Evolutionary conservation across 2,329 filamentous ascomycete species (phyloP), one percentile per base, ranked within the genome.

Genomic region (Xylariaceae sp.): DNA sequence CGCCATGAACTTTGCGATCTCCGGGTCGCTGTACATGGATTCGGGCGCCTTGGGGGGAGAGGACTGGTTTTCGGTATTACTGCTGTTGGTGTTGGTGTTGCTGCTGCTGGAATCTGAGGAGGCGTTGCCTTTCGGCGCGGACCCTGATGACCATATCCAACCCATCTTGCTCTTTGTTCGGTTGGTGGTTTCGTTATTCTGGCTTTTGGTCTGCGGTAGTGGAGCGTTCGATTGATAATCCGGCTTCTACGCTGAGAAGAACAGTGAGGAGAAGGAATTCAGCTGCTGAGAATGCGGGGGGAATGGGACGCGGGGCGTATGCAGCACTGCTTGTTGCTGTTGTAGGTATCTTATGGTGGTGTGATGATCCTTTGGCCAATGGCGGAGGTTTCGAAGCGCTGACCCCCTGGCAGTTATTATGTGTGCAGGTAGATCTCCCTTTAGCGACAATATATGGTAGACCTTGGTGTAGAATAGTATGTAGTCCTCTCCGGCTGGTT

Each of bases 1-100:
- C 39, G 78, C 72, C 64, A 84, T 70, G 72, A 86, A 84, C 65
- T 81, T 81, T 66, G 79, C 77, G 61, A 86, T 73, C 67, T 85
- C 83, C 28, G 78, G 77, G 67, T 84, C 82, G 65, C 68, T 63
- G 24, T 69, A 66, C 12, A 63, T 53, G 53, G 55, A 36, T 55
- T 65, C 63, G 62, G 56, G 8, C 17, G 58, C 29, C 45, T 50
- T 59, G 28, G 64, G 40, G 31, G 57, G 24, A 24, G 58, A 2
- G 28, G 53, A 6, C 6, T 41, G 40, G 26, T 11, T 39, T 8
- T 50, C 23, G 26, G 41, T 19, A 11, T 9, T 26, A 4, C 2
- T 47, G 1, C 7, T 41, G 17, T 6, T 39, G 2, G 16, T 19
- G 37, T 14, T 9, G 19, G n/a, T 46, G 39, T 37, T 53, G 19